Base-by-base conservation (phyloP, 2,329 filamentous ascomycete species). In the Pyrenophora seminiperda region DNA sequence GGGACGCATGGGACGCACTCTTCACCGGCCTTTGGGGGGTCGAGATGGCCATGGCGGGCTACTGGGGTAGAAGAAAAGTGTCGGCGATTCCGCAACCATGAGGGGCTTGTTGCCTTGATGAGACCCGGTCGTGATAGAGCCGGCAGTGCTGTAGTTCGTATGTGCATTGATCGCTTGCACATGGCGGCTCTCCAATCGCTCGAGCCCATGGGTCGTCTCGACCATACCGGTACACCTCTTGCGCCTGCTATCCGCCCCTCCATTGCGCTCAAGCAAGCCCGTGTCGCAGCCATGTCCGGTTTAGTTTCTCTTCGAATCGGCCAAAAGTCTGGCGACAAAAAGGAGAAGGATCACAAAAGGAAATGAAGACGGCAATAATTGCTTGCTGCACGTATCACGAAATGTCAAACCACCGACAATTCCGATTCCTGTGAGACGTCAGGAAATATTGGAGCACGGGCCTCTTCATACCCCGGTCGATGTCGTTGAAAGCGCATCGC, bases 11-110 rank as follows among this genome's bases (percentile, higher is more conserved):
- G 5, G 41, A 76, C 87, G 69, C 79, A 95, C 90, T 97, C 94
- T 81, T 97, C 90, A 39, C 94, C 94, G 0, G 90, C 83, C 75
- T 92, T 93, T 2, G 94, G 93, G 22, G 89, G 83, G 47, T 86
- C 84, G 62, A 97, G 76, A 72, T 97, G 90, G 38, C 89, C 91
- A 73, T 99, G 94, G 41, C 73, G 76, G 45, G 76, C 73, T 48
- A 77, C 67, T 9, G 82, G 68, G 4, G 87, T 86, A 9, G 81
- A 83, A 33, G 88, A 88, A 72, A 97, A 94, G 45, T 71, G 73
- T 66, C 86, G 65, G 36, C 37, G 32, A 27, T 20, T 42, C 13
- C 29, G 41, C 18, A 43, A 30, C 31, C 50, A 38, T 22, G 40
- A 46, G 14, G 52, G 30, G 17, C 31, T 44, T 37, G 17, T 34